Base-by-base conservation (phyloP, 1,284 basidiomycete species). In the Mycena citricolor region DNA sequence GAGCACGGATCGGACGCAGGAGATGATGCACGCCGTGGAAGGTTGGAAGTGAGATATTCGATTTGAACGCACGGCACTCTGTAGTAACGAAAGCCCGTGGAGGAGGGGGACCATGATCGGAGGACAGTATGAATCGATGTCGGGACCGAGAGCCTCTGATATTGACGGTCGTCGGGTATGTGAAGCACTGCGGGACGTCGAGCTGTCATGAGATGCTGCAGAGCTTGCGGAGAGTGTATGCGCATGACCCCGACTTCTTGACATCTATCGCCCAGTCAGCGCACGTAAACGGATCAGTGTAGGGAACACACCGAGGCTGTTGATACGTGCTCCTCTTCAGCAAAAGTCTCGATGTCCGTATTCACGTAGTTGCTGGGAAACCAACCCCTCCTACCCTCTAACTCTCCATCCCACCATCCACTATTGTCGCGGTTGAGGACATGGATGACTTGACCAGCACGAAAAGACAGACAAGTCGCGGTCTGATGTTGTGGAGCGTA, bases 341-440 rank as follows among this genome's bases (percentile, higher is more conserved):
- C 72, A 40, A 69, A 54, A 16, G 63, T 64, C 31, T 64, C 61
- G 26, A 68, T 56, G 51, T 84, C 80, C 19, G 74, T 67, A 54
- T 81, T 82, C 46, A 89, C 86, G 66, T 90, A 90, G 64, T 91
- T 91, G 61, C 90, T 93, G n/a, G 95, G 95, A 65, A 98, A 98
- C 95, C 95, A 99, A n/a, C 97, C 97, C 56, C 93, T 71, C 42
- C 83, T 69, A 5, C 80, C 84, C 39, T 87, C 86, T 16, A 97
- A 67, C 66, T 98, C 93, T 8, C 97, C 95, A 61, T 99, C 94
- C 95, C 95, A 98, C 97, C 97, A 99, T 0, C 95, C 97, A 50
- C 87, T 91, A 1, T 76, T 54, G 65, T 98, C 94, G 52, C 84
- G 79, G 59, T 90, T 91, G 44, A 91, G 73, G 21, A 98, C 92